Base-by-base conservation (phyloP, 2,329 filamentous ascomycete genomes). In the Coniochaeta pulveracea region DNA sequence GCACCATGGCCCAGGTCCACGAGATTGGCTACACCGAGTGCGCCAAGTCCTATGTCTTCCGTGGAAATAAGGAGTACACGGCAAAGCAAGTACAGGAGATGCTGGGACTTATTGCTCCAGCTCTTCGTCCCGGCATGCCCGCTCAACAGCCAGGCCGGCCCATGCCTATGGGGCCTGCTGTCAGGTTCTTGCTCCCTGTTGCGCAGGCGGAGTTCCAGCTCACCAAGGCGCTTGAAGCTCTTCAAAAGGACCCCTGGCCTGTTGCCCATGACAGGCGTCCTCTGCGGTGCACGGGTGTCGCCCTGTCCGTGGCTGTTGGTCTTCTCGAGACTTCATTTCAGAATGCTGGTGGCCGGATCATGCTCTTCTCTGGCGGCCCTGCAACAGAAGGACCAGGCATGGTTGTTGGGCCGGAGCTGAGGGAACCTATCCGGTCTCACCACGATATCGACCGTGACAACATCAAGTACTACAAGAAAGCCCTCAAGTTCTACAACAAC, bases 401-500 rank as follows among this genome's bases (percentile, higher is more conserved):
- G 73, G 91, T 98, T 19, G 91, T 98, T 52, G 88, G 88, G 3
- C 85, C 91, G 16, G 91, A 98, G 60, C 66, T 98, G 43, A 82
- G 89, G 55, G 91, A 98, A 56, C 86, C 93, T 8, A 96, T 98
- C 44, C 81, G 91, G 51, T 96, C 89, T 26, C 91, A 98, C 61
- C 91, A 98, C 59, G 91, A 98, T 50, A 98, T 98, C 57, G 91
- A 98, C 55, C 78, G 88, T 37, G 91, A 98, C 58, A 95, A 95
- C 55, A 93, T 94, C 63, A 98, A 98, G 60, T 95, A 96, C 62
- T 96, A 93, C 64, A 98, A 98, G 70, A 98, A 98, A 63, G 91
- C 91, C 15, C 61, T 95, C 33, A 98, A 96, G 78, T 96, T 95
- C 58, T 98, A 96, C 55, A 91, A 98, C 41, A 82, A 76, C 42